These are phyloP conservation scores for Erodium chrysanthum DNA, from an alignment of 441 rosid genomes.

Conservation along the genomic window DNA sequence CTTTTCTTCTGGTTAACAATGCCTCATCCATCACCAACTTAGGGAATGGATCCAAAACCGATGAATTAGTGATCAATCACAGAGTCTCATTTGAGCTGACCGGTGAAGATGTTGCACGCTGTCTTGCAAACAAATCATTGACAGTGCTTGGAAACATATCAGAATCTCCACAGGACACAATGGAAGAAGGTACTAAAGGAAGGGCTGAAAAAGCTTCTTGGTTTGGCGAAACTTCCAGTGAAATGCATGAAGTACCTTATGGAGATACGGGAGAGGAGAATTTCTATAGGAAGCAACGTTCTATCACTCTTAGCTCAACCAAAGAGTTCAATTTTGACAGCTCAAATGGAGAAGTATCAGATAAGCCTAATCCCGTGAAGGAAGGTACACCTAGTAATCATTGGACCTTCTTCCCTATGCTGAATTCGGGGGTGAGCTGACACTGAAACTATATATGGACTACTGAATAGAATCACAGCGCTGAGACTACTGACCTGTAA, in stretches of 20 bases:
- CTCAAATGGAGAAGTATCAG: constrained; percentile 18
- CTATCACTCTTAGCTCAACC: constrained; percentile 22
- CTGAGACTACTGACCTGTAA: constrained; percentile 18
- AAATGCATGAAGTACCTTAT: constrained; percentile 5
- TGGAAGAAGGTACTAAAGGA: constrained; percentile 7
- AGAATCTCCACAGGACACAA: constrained; percentile 12
- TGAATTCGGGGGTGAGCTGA: constrained; percentile 75
- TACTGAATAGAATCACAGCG: constrained; percentile 4
- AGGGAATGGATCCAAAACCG: constrained; percentile 6
- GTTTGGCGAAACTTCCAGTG: background rate
- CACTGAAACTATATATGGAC: constrained; percentile 13
- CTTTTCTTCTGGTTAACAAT: constrained; percentile 1
- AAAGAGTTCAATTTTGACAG: constrained; percentile 24
- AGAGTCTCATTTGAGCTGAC: constrained; percentile 27
- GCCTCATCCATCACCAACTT: no score
- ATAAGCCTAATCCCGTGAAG: constrained; percentile 24
- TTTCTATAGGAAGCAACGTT: constrained; percentile 19
- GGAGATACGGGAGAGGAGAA: constrained; percentile 18
- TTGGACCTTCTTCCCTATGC: constrained; percentile 85
- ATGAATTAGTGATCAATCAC: constrained; percentile 13
- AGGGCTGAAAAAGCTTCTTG: background rate
- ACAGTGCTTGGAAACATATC: constrained; percentile 18
- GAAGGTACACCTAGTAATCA: constrained; percentile 24
- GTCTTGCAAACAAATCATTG: constrained; percentile 21
- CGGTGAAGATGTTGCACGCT: constrained; percentile 26